Evolutionary conservation across 805 yeast genomes (phyloP).

Genomic region (Tetrapisispora phaffii): DNA sequence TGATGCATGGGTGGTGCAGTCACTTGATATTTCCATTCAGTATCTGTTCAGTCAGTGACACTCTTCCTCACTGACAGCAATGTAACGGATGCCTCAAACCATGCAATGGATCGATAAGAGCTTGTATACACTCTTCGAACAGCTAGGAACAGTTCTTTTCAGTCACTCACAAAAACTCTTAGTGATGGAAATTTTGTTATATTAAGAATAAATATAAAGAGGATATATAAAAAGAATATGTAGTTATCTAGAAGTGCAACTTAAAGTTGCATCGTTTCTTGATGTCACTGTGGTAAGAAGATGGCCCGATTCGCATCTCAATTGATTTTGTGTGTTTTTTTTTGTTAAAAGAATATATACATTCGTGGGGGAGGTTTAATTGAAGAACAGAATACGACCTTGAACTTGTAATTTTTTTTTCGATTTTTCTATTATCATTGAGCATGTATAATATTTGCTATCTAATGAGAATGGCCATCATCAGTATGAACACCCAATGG

Average conservation of each 20-base stretch:
- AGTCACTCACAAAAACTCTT: too few species aligned
- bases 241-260: neutral
- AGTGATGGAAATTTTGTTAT: neutral
- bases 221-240: constrained; percentile 1
- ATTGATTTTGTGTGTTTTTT: neutral
- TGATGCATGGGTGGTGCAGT: neutral
- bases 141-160: too few species aligned
- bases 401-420: too few species aligned
- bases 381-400: too few species aligned
- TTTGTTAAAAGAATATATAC: neutral
- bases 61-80: too few species aligned
- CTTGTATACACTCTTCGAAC: neutral
- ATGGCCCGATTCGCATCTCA: neutral
- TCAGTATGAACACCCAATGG: constrained; percentile 72
- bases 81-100: too few species aligned
- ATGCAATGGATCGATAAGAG: too few species aligned
- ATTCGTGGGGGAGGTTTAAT: too few species aligned
- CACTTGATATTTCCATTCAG: neutral
- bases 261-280: neutral
- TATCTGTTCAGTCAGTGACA: neutral
- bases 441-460: too few species aligned
- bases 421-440: too few species aligned
- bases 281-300: neutral
- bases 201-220: neutral
- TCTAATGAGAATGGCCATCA: constrained; percentile 28